A percentile compares a stretch with the other conserved stretches of the same genome.
phyloP scores from a whole-genome alignment of 352 stramenopile species.

The Phytophthora hybrid region DNA sequence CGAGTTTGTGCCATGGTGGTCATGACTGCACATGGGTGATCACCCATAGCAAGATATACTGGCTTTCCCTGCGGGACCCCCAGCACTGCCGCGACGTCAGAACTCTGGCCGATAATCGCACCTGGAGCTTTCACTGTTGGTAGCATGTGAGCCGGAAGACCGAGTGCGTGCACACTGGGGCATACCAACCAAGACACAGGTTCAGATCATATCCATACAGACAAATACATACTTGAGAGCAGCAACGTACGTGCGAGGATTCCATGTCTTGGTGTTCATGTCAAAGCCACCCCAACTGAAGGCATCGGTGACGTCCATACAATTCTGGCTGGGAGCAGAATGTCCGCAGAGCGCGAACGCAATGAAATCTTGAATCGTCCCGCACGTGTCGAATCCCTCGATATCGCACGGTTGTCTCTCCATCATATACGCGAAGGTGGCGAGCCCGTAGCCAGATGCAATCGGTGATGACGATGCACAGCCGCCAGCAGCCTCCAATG shows the following conservation, averaged over 20 bases:
- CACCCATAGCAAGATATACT: constrained; percentile 73
- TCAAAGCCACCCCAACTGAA: constrained; percentile 80
- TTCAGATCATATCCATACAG: neutral
- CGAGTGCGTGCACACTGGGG: constrained; percentile 56
- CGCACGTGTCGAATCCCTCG: constrained; percentile 59
- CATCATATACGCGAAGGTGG: constrained; percentile 66
- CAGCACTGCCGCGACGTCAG: constrained; percentile 24
- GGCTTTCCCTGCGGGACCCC: constrained; percentile 36
- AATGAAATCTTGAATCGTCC: constrained; percentile 79
- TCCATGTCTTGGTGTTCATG: constrained; percentile 48
- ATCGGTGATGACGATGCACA: constrained; percentile 50
- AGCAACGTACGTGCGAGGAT: constrained; percentile 41
- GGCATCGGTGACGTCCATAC: constrained; percentile 78
- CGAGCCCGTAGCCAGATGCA: constrained; percentile 69
- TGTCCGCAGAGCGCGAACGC: constrained; percentile 67
- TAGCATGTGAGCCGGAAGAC: constrained; percentile 58
- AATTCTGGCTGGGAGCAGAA: constrained; percentile 28
- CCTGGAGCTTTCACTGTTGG: constrained; percentile 53
- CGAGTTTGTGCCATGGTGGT: constrained; percentile 42
- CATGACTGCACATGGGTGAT: constrained; percentile 74
- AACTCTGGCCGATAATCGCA: constrained; percentile 50
- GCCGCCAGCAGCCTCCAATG: constrained; percentile 3
- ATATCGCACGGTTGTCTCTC: constrained; percentile 33
- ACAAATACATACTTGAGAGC: neutral
- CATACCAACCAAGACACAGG: neutral